Base-by-base conservation (phyloP, 2,329 filamentous ascomycete species). In the Claviceps quebecensis region DNA sequence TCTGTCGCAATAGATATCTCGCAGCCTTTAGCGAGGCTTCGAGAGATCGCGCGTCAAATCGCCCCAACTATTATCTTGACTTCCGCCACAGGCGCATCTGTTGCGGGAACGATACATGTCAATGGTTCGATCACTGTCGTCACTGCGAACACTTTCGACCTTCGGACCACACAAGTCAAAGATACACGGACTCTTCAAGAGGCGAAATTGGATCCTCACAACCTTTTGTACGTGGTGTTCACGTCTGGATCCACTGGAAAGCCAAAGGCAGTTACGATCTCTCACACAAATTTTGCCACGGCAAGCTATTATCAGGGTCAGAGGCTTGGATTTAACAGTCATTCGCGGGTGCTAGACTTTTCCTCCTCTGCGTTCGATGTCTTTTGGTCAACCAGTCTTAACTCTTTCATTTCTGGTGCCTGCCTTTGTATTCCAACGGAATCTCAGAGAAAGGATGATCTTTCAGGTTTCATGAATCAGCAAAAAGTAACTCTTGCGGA, bases 1-100 rank as follows among this genome's bases (percentile, higher is more conserved):
- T 75, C 74, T 54, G 69, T 69, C 1, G 64, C 74, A 11, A 72
- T 69, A 36, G 72, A 75, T 49, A 71, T 71, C 0, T 69, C 68
- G 49, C 69, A 74, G 53, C 71, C 73, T 1, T 66, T 69, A 55
- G 68, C 69, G 11, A 64, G 73, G 47, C 59, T 75, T 34, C 65
- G 65, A 44, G 67, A 68, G 40, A 73, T 74, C 36, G 65, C 72
- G 7, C 65, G 72, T 49, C 69, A 73, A 53, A 22, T 34, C 1
- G 8, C 29, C 6, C n/a, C 45, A 14, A n/a, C 4, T 3, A 13
- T 46, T 2, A 3, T 46, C 14, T 6, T 46, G 4, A 22, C 45
- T 0, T 46, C 45, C 5, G 6, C 37, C 13, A 38, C 37, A n/a
- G 6, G 37, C 14, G 37, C 13, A 38, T n/a, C 37, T 7, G 6